Base-by-base conservation (phyloP, 495 filamentous ascomycete genomes). In the Trichoderma erinaceum region DNA sequence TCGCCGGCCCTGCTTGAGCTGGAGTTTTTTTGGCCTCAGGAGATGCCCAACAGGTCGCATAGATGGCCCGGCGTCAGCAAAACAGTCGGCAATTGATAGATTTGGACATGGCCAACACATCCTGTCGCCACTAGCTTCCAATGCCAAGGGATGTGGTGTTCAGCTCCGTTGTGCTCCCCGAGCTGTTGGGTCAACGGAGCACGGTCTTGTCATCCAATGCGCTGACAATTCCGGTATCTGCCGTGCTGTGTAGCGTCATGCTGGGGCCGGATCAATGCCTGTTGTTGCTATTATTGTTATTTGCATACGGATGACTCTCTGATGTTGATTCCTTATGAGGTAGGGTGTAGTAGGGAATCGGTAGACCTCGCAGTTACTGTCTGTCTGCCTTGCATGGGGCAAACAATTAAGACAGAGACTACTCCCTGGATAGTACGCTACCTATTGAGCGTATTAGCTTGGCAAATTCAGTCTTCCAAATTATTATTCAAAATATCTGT, bases 231-330 rank as follows among this genome's bases (percentile, higher is more conserved):
- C 27, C 56, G 27, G 29, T 25, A 61, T 61, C 56, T 61, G 56
- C 56, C 56, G 56, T 25, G 29, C 35, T 13, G 56, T 21, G 7
- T 61, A 61, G 56, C 56, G 56, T 61, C 25, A 25, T 32, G 56
- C 11, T 25, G 1, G 56, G 56, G 56, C 5, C 18, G 10, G 50
- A 32, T 12, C 23, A 32, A 61, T 13, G 27, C 56, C 25, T 23
- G 48, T 50, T 56, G 50, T 56, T 61, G 56, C 56, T 61, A 61
- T 61, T 61, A 12, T 61, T 61, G 25, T 61, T 25, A 29, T 13
- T 61, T 25, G 25, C 12, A 5, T 38, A 4, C 35, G 35, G 35
- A 38, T 35, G 35, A 38, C 35, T 38, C 35, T 38, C 35, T 38
- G 35, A 38, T 7, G 3, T 38, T 38, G 35, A 38, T 38, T 38